Base-by-base conservation (phyloP, 2,329 filamentous ascomycete species). In the Lithohypha guttulata region DNA sequence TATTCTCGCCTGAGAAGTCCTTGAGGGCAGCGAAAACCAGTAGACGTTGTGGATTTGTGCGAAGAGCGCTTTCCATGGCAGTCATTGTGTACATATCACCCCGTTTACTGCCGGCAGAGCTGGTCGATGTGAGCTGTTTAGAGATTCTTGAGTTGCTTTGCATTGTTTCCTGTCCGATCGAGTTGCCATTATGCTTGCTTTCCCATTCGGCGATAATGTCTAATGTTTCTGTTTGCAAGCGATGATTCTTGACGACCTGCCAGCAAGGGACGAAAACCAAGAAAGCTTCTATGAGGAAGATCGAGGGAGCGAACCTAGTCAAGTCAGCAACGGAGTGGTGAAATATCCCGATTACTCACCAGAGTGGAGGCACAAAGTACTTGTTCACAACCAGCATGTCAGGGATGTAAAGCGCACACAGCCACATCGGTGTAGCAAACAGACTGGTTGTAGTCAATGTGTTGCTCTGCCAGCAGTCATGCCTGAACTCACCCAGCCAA, bases 1-100 rank as follows among this genome's bases (percentile, higher is more conserved):
- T 77, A 52, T 83, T 83, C 55, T 83, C 79, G 10, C 77, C 78
- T 0, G 77, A 81, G 52, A 82, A 81, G 49, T 82, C 79, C 23
- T 70, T 67, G 1, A 73, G 63, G 0, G 77, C 77, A 0, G 79
- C 77, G 53, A 79, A 83, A 37, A 74, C 59, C 41, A 78, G 73
- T 0, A 83, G 65, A 0, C 73, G 72, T 3, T 67, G 62, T 0
- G 75, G 71, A 52, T 79, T 77, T 34, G 56, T 51, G 20, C 68
- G 61, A 0, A 83, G 62, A 3, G 75, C 72, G 42, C 73, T 64
- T 46, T 82, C 77, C 2, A 82, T 66, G 0, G 76, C 73, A 28
- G 66, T 63, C 70, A 79, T 77, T 30, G 71, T 74, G 33, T 72
- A 62, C 49, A 75, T 64, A 34, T 64, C 71, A 15, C 45, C 45